Base-by-base conservation (phyloP, 2,329 filamentous ascomycete genomes). In the Pseudogymnoascus sp. region DNA sequence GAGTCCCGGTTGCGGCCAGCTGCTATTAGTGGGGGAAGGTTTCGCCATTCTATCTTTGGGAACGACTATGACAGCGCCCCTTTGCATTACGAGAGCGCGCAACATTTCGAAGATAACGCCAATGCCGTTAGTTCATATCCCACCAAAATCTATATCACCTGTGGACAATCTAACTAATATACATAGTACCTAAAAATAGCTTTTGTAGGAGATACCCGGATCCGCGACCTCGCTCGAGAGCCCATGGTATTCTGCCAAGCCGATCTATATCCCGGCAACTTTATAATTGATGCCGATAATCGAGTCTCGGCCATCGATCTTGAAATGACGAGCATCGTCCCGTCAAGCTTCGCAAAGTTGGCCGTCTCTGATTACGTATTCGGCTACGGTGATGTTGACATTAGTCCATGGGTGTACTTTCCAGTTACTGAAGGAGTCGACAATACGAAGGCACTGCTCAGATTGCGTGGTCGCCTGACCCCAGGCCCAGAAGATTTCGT, bases 391-490 rank as follows among this genome's bases (percentile, higher is more conserved):
- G 22, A 5, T 4, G 22, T 50, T 16, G 60, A 65, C 54, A 61
- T 65, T 2, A 58, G 60, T 2, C n/a, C 16, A 3, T 61, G 57
- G 38, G 63, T 65, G 2, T 9, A 54, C 6, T 39, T 65, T 4
- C 63, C 62, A 3, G 32, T 7, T 12, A 59, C 62, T 8, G 38
- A 63, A 28, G 62, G 62, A 12, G 18, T 65, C 16, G 63, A 65
- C 8, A 65, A 65, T 16, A 64, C 71, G 63, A 72, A 72, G 65
- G 72, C 73, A 6, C 62, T 75, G 14, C 1, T 18, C 22, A 25
- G 2, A 25, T 25, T 25, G 22, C 2, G 2, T 25, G 3, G 22
- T 25, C 22, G 22, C 2, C 22, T 25, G 3, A 2, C 1, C 22
- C 3, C 22, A 25, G 3, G 22, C 22, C 2, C 22, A 2, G 22